Evolutionary conservation across 495 filamentous ascomycete genomes (phyloP), one percentile per base, ranked within the genome.

Genomic region (Penicillium desertorum): DNA sequence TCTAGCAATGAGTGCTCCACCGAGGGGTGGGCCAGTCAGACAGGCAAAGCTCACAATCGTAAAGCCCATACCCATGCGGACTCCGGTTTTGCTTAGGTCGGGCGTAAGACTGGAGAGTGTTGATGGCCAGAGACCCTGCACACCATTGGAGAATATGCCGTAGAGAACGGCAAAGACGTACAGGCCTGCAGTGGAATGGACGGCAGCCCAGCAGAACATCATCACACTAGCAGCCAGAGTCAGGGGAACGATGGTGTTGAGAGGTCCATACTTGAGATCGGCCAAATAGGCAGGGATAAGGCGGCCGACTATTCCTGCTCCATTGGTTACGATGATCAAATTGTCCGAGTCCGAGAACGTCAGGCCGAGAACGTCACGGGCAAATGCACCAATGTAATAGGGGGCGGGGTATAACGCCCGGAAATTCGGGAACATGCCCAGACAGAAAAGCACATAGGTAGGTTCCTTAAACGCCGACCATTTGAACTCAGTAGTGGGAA

Each of bases 11-110:
- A 85, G 56, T 4, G 73, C 75, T 0, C 88, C 89, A 0, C 81
- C 84, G 42, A 91, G 79, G 2, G 88, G 87, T n/a, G 86, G 78
- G 0, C 88, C 88, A 12, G 85, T 87, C 50, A 91, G 67, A 41
- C 72, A 78, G 0, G 88, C 85, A 60, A 91, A 82, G 54, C 81
- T 84, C 19, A 84, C 74, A 52, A 89, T 80, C 4, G 76, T 85
- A 53, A 91, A 88, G 4, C 84, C 76, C 86, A 90, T 90, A 3
- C 89, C 88, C 73, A 89, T 84, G 14, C 87, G 70, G 37, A 82
- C 79, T 0, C 87, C 87, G 7, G 79, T 72, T 62, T 88, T 89
- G 11, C 74, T 76, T 59, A 86, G 50, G 62, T 91, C 86, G 1
- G 71, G 76, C 0, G 76, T 79, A 32, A 88, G 75, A 25, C 83